These are phyloP conservation scores for Blastobotrys robertii DNA, from an alignment of 805 yeast species.

Conservation along the genomic window DNA sequence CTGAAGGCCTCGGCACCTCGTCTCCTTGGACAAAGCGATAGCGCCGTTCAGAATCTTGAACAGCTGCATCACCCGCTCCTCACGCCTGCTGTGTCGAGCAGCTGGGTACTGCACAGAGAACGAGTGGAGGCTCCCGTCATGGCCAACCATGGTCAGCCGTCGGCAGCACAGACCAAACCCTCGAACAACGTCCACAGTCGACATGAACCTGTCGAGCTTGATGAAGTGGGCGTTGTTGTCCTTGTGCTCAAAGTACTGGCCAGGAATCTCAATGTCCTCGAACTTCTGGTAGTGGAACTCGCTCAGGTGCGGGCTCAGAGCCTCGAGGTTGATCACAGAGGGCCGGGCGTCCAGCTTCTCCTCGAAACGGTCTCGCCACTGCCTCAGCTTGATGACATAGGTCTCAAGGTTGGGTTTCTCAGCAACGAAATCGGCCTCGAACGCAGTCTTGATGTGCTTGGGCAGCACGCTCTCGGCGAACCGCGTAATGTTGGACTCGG, in stretches of 20 bases:
- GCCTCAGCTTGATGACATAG: slow-evolving; percentile 71
- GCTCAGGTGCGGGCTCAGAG: slow-evolving; percentile 87
- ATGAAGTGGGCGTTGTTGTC: slow-evolving; percentile 86
- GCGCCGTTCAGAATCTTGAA: slow-evolving; percentile 83
- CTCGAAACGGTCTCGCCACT: slow-evolving; percentile 89
- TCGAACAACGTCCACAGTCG: slow-evolving; percentile 78
- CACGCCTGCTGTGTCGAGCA: slow-evolving; percentile 93
- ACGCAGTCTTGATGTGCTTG: slow-evolving; percentile 76
- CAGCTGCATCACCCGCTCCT: slow-evolving; percentile 85
- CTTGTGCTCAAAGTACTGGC: slow-evolving; percentile 82
- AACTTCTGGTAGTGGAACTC: slow-evolving; percentile 98
- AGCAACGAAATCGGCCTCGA: slow-evolving; percentile 81
- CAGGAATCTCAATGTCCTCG: slow-evolving; percentile 96
- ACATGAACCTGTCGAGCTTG: slow-evolving; percentile 87
- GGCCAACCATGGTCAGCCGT: slow-evolving; percentile 81
- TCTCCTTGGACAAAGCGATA: slow-evolving; percentile 70
- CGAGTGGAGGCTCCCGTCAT: slow-evolving; percentile 83
- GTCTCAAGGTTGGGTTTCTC: slow-evolving; percentile 83
- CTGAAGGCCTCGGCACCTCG: slow-evolving; percentile 74
- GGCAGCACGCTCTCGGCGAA: slow-evolving; percentile 93
- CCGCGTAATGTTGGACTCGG: slow-evolving; percentile 77
- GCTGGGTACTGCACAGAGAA: slow-evolving; percentile 98
- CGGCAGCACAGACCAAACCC: slow-evolving; percentile 88
- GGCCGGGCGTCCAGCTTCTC: slow-evolving; percentile 83
- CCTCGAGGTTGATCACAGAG: slow-evolving; percentile 70